phyloP scores from a whole-genome alignment of 1,139 yeast genomes.

The Lodderomyces pseudojiufengensis region DNA sequence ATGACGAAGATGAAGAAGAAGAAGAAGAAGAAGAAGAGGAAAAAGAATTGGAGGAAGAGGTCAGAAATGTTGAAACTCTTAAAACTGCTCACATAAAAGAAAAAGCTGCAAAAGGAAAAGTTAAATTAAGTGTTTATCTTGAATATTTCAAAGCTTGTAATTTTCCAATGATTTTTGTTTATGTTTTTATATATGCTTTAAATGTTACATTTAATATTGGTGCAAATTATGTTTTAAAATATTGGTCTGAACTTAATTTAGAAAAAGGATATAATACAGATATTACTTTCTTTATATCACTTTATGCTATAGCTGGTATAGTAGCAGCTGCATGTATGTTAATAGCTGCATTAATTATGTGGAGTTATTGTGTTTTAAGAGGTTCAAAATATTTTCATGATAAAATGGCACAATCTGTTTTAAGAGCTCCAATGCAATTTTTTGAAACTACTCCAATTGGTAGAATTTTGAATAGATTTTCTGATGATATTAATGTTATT shows the following conservation, averaged over 20 bases:
- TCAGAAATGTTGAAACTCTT: conserved; percentile 13
- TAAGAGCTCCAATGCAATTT: conserved; percentile 40
- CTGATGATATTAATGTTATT: conserved; percentile 32
- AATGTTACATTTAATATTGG: conserved; percentile 20
- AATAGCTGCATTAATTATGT: conserved; percentile 24
- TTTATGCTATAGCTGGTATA: conserved; percentile 25
- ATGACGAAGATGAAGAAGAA: conserved; percentile 15
- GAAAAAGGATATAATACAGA: conserved; percentile 17
- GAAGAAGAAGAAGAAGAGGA: conserved; percentile 13
- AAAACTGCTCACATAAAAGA: conserved; percentile 27
- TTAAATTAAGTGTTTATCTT: conserved; percentile 27
- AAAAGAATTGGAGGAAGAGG: conserved; percentile 17
- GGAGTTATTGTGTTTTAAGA: conserved; percentile 26
- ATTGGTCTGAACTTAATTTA: conserved; percentile 35
- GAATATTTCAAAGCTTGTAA: conserved; percentile 35
- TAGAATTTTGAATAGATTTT: conserved; percentile 34
- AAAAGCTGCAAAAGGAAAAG: conserved; percentile 25
- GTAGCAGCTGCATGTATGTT: conserved; percentile 23
- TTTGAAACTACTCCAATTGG: conserved; percentile 42
- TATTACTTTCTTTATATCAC: conserved; percentile 20
- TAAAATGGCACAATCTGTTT: conserved; percentile 30
- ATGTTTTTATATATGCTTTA: conserved; percentile 20
- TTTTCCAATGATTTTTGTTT: conserved; percentile 21
- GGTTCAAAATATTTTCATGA: conserved; percentile 34
- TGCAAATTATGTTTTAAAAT: conserved; percentile 28